A percentile compares a stretch with the other conserved stretches of the same genome.
phyloP scores from a whole-genome alignment of 2,329 filamentous ascomycete species.

The Claviceps sp. region DNA sequence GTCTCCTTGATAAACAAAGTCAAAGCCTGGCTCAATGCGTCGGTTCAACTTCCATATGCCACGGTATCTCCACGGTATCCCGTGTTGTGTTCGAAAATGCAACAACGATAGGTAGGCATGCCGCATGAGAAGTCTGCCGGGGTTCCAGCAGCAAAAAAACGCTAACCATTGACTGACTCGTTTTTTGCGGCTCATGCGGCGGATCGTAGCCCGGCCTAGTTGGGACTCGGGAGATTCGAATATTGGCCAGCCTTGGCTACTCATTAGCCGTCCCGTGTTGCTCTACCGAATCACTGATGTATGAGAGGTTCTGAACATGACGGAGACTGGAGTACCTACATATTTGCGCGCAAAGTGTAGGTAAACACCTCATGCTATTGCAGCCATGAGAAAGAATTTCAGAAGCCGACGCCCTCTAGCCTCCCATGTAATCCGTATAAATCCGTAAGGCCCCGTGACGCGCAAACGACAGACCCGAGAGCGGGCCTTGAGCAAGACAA shows the following conservation, averaged over 20 bases:
- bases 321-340: neutral
- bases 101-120: neutral
- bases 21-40: too few relatives aligned
- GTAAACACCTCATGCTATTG: neutral
- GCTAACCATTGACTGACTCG: neutral
- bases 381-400: neutral
- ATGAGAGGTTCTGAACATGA: neutral
- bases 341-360: neutral
- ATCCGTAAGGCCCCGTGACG: neutral
- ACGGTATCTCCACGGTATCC: neutral
- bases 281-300: neutral
- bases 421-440: neutral
- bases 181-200: neutral
- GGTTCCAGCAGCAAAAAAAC: neutral
- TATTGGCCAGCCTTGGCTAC: neutral
- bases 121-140: neutral
- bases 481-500: neutral
- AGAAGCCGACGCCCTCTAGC: neutral
- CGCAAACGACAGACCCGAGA: neutral
- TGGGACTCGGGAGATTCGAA: neutral
- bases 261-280: neutral
- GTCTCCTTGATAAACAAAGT: too few relatives aligned
- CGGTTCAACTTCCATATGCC: neutral
- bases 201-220: neutral
- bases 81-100: neutral